A percentile compares a stretch with the other conserved stretches of the same genome.
Conservation (phyloP, 345 rosid genomes). For the Mallotus nudiflorus region DNA sequence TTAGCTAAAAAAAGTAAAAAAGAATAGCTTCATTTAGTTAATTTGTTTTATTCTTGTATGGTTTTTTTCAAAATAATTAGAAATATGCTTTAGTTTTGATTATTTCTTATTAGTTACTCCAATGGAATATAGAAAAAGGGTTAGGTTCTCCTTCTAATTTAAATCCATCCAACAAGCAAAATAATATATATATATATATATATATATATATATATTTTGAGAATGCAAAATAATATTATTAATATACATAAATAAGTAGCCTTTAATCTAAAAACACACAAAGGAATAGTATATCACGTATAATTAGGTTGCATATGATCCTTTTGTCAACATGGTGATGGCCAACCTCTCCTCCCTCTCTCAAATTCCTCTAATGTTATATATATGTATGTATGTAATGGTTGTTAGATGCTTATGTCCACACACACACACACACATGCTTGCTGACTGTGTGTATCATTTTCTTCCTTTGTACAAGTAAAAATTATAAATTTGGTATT, state of each 20-base stretch:
- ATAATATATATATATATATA: neutral
- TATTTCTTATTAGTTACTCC: neutral
- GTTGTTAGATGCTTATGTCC: conserved; percentile 15
- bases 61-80: neutral
- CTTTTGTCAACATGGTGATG: neutral
- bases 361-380: conserved; percentile 9
- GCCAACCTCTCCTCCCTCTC: neutral
- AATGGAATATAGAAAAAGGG: neutral
- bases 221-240: too few species aligned
- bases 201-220: too few species aligned
- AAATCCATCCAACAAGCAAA: neutral
- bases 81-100: neutral
- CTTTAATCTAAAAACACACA: too few species aligned
- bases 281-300: too few species aligned
- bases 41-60: neutral
- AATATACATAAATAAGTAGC: too few species aligned
- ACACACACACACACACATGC: conserved; percentile 21
- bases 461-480: neutral
- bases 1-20: too few species aligned
- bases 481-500: too few species aligned
- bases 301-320: too few species aligned
- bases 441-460: conserved; percentile 28
- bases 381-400: too few species aligned
- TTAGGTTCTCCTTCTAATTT: conserved; percentile 4
- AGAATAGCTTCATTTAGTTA: neutral